These are phyloP conservation scores for Trichocomaceae sp. DNA, from an alignment of 2,329 filamentous ascomycete genomes.

Conservation along the genomic window DNA sequence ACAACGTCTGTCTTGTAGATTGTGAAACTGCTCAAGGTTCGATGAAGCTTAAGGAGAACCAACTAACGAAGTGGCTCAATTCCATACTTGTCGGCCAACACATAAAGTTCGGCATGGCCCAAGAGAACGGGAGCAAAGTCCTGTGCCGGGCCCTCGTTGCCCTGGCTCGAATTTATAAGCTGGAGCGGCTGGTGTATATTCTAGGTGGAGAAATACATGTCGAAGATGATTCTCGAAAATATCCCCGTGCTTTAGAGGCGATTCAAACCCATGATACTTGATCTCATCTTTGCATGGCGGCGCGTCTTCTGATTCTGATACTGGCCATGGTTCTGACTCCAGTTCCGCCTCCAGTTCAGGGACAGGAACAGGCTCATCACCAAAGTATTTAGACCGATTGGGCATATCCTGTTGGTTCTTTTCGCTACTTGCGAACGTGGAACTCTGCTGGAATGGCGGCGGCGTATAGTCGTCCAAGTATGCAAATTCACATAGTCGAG, in stretches of 20 bases:
- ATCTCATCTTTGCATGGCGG: neutral
- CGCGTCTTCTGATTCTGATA: neutral
- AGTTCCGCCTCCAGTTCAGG: neutral
- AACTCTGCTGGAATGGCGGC: constrained; percentile 6
- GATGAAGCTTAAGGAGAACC: constrained; percentile 28
- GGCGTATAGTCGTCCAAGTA: constrained; percentile 32
- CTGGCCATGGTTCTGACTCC: too few relatives aligned
- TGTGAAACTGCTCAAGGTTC: constrained; percentile 25
- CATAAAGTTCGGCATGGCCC: constrained; percentile 35
- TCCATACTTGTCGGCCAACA: constrained; percentile 37
- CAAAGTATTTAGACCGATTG: neutral
- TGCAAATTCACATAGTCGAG: constrained; percentile 31
- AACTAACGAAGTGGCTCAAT: constrained; percentile 28
- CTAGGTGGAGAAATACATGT: neutral
- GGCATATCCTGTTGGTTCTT: neutral
- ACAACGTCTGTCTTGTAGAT: constrained; percentile 22
- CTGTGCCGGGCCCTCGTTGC: constrained; percentile 13
- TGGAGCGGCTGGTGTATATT: neutral
- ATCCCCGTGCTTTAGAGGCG: neutral
- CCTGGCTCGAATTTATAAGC: neutral
- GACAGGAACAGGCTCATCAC: neutral
- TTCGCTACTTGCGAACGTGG: neutral
- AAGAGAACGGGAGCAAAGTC: constrained; percentile 33
- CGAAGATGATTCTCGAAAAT: neutral
- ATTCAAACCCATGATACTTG: neutral